These are phyloP conservation scores for Beta vulgaris DNA, from an alignment of 148 eudicot genomes.

Conservation along the genomic window DNA sequence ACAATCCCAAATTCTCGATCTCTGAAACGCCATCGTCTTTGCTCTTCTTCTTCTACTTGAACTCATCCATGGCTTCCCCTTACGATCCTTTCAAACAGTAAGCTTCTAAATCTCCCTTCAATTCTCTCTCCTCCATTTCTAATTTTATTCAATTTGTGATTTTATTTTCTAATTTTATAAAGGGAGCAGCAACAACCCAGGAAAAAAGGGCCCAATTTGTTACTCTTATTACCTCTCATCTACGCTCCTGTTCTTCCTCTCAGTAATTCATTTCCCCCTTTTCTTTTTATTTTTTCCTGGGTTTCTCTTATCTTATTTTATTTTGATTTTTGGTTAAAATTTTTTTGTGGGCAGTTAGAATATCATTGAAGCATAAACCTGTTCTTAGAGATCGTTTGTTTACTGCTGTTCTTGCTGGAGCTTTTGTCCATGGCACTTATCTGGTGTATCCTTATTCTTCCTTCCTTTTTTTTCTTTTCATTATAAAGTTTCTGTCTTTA, in stretches of 20 bases:
- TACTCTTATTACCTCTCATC: constrained; percentile 66
- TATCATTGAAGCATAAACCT: constrained; percentile 66
- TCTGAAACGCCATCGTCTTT: not conserved
- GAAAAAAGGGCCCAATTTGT: constrained; percentile 49
- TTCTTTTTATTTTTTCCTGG: not conserved
- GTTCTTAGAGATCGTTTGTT: constrained; percentile 90
- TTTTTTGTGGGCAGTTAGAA: constrained; percentile 54
- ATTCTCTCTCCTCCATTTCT: not conserved
- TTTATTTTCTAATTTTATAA: not conserved
- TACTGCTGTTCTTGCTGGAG: constrained; percentile 74
- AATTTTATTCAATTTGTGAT: not conserved
- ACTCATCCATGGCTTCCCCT: constrained; percentile 41
- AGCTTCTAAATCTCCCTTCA: constrained; percentile 4
- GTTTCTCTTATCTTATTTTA: not conserved
- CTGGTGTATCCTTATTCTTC: constrained; percentile 98
- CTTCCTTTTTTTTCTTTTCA: not conserved
- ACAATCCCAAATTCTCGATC: not conserved
- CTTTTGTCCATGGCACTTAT: constrained; percentile 78
- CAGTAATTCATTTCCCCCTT: constrained; percentile 43
- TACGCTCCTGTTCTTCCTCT: constrained; percentile 97
- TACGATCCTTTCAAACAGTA: constrained; percentile 47
- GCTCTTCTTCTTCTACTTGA: too few species aligned
- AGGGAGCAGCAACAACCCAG: constrained; percentile 36
- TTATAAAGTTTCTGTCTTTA: not conserved
- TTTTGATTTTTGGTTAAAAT: not conserved